phyloP scores from a whole-genome alignment of 805 yeast species.

The Wickerhamiella qilinensis region DNA sequence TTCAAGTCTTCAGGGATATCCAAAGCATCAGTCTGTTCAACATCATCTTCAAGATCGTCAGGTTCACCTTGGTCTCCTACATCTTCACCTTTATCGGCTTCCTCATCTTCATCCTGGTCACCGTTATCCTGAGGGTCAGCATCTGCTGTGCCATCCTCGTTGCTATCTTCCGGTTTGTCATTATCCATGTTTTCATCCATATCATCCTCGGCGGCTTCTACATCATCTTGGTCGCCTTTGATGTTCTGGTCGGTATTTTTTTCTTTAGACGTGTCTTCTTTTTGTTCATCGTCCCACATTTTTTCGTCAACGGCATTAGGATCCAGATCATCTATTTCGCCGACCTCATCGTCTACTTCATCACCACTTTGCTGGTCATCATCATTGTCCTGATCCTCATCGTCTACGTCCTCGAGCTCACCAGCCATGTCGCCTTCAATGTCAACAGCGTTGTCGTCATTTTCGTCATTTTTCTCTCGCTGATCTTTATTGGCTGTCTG shows the following conservation, averaged over 20 bases:
- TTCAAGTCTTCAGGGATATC: slow-evolving; percentile 89
- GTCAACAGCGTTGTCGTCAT: slow-evolving; percentile 80
- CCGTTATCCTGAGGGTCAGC: slow-evolving; percentile 53
- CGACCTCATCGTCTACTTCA: slow-evolving; percentile 77
- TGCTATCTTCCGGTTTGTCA: slow-evolving; percentile 21
- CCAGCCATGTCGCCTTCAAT: slow-evolving; percentile 98
- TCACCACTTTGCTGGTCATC: slow-evolving; percentile 45
- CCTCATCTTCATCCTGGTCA: slow-evolving; percentile 71
- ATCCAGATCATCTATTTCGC: slow-evolving; percentile 76
- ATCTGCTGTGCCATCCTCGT: slow-evolving; percentile 24
- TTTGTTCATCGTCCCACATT: slow-evolving; percentile 95
- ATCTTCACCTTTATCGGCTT: slow-evolving; percentile 26
- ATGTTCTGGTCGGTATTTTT: slow-evolving; percentile 63
- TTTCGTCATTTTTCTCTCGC: slow-evolving; percentile 39
- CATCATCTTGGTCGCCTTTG: slow-evolving; percentile 27
- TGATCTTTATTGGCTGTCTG: slow-evolving; percentile 57
- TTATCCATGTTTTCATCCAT: slow-evolving; percentile 18
- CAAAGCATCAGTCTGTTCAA: slow-evolving; percentile 71
- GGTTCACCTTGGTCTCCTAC: slow-evolving; percentile 52
- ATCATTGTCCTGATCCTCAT: slow-evolving; percentile 32
- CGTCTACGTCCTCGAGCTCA: slow-evolving; percentile 59
- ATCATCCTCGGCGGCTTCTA: slow-evolving; percentile 19
- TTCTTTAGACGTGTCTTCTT: slow-evolving; percentile 48
- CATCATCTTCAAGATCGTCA: slow-evolving; percentile 54
- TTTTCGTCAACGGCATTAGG: slow-evolving; percentile 92